phyloP scores from a whole-genome alignment of 2,329 filamentous ascomycete species.

The Ambrosiella beaveri region DNA sequence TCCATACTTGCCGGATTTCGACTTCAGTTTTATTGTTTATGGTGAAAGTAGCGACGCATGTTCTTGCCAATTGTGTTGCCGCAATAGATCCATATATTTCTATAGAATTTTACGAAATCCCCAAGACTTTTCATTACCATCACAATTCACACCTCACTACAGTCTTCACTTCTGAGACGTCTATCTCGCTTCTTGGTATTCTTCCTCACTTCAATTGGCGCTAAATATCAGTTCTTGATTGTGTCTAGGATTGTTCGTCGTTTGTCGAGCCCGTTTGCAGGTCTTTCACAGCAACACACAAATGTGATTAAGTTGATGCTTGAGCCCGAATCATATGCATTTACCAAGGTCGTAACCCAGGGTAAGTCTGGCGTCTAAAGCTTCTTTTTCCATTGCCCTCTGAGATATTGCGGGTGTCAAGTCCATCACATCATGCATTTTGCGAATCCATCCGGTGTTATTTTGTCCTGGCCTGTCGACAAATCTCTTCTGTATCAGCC shows the following conservation, averaged over 20 bases:
- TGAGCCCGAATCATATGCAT: too few relatives aligned
- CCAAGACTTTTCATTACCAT: neutral
- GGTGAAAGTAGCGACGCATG: too few relatives aligned
- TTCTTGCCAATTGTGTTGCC: neutral
- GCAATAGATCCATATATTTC: too few relatives aligned
- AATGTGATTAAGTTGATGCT: too few relatives aligned
- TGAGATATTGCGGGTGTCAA: neutral
- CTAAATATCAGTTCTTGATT: neutral
- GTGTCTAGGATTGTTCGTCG: too few relatives aligned
- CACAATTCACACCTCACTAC: too few relatives aligned
- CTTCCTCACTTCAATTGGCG: neutral
- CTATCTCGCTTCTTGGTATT: neutral
- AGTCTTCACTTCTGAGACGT: too few relatives aligned
- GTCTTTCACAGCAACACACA: too few relatives aligned
- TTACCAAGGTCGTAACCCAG: neutral
- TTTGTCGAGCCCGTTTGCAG: too few relatives aligned
- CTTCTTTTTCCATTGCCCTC: neutral
- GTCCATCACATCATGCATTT: neutral
- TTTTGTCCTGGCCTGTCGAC: neutral
- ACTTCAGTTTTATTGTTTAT: too few relatives aligned
- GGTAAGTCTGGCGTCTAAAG: neutral
- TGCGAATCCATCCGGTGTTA: neutral
- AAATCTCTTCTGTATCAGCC: neutral
- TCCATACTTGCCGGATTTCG: too few relatives aligned
- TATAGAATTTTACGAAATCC: neutral